phyloP scores from a whole-genome alignment of 495 filamentous ascomycete genomes.

The Hypoxylon crocopeplum region DNA sequence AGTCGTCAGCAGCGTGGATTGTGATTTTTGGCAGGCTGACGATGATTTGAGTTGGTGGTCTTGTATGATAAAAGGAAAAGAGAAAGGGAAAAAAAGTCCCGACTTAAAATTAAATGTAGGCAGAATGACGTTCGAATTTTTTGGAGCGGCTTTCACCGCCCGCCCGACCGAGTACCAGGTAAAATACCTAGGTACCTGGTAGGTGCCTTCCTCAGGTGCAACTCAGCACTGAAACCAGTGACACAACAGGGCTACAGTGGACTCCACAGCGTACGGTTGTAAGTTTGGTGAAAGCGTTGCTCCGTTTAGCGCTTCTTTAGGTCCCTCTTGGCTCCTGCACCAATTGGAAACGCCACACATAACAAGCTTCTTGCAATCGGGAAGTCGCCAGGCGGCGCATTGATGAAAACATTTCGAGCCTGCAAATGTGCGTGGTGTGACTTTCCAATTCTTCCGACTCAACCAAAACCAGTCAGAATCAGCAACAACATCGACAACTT shows the following conservation, averaged over 20 bases:
- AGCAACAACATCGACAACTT: too few relatives aligned
- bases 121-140: constrained; percentile 25
- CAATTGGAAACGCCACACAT: constrained; percentile 23
- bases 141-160: neutral
- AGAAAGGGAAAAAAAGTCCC: constrained; percentile 34
- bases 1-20: constrained; percentile 79
- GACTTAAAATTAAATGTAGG: too few relatives aligned
- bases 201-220: too few relatives aligned
- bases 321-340: neutral
- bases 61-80: constrained; percentile 58
- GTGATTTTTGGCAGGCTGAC: constrained; percentile 63
- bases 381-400: constrained; percentile 27
- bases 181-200: too few relatives aligned
- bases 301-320: constrained; percentile 18
- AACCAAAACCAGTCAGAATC: too few relatives aligned
- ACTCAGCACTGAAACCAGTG: constrained; percentile 19
- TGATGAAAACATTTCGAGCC: constrained; percentile 33
- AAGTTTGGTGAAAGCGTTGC: constrained; percentile 2
- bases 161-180: too few relatives aligned
- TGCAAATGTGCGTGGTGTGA: constrained; percentile 29
- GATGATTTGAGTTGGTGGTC: constrained; percentile 97
- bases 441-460: constrained; percentile 29
- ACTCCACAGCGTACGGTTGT: constrained; percentile 4
- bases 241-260: constrained; percentile 14
- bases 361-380: constrained; percentile 18